Base-by-base conservation (phyloP, 495 filamentous ascomycete species). In the Podospora comata region DNA sequence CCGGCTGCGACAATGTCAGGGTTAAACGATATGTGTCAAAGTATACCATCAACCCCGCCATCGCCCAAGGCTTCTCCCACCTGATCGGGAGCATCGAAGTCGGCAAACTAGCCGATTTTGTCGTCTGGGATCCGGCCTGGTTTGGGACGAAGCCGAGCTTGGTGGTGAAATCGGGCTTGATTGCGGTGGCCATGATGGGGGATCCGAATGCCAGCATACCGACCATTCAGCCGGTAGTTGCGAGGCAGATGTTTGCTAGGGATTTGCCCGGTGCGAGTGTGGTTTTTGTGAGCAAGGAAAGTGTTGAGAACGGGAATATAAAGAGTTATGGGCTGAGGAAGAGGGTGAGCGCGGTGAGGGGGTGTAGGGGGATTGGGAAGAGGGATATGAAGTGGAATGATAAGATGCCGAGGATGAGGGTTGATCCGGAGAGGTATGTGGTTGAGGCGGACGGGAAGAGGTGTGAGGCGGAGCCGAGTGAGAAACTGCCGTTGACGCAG, bases 21-120 rank as follows among this genome's bases (percentile, higher is more conserved):
- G 96, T 96, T 1, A 97, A 93, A 82, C 79, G 95, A 11, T 99
- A 99, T 77, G 85, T 99, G 44, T 92, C 90, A 82, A 99, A 99
- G 80, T 97, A 98, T 77, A 99, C 95, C 18, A 90, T 98, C 83
- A 99, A 99, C 81, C 96, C 95, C 15, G 93, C 93, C 5, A 84
- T 98, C 63, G 88, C 95, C 1, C 96, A 98, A 79, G 95, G 95
- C 23, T 96, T 99, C 92, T 81, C 84, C 3, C 96, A 98, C 76
- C 65, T 97, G 1, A 88, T 98, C 71, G 95, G 95, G 2, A 92
- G 89, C 68, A 80, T 99, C 44, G 93, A 97, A 78, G 85, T 91
- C 1, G 95, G 94, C 39, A 98, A 97, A 80, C 74, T 99, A 34
- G 95, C 96, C 1, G 95, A 99, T 77, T 73, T 99, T 65, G 92